Conservation (phyloP, 2,329 filamentous ascomycete species). For the Exophiala sp. region DNA sequence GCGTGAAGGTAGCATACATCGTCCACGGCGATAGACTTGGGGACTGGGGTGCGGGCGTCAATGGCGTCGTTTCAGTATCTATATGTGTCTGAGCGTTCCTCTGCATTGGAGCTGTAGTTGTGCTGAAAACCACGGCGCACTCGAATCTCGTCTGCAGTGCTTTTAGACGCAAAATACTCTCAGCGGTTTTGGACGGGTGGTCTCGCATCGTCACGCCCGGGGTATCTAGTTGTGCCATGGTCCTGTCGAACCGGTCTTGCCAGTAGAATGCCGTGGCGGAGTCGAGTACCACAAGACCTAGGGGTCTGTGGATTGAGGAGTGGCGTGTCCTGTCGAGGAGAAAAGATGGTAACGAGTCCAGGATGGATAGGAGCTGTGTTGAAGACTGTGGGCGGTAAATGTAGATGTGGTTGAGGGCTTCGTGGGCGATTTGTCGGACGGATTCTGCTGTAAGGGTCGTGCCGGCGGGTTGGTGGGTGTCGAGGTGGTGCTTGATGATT, state of each 20-base stretch:
- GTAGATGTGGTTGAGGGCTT: conserved; percentile 53
- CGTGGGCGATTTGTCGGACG: not conserved
- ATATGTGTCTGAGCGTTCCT: not conserved
- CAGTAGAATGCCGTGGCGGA: conserved; percentile 55
- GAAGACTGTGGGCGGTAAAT: conserved; percentile 56
- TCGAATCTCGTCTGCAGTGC: conserved; percentile 37
- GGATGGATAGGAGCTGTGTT: conserved; percentile 47
- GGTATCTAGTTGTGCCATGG: conserved; percentile 40
- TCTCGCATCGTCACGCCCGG: conserved; percentile 29
- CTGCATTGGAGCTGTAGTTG: conserved; percentile 16
- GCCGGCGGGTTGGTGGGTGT: not conserved
- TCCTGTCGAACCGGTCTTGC: conserved; percentile 47
- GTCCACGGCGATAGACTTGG: conserved; percentile 34
- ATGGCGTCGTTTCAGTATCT: not conserved
- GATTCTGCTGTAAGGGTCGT: not conserved
- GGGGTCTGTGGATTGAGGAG: conserved; percentile 41
- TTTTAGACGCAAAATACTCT: conserved; percentile 31
- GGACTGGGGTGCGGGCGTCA: too few relatives aligned
- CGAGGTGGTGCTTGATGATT: conserved; percentile 32
- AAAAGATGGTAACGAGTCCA: conserved; percentile 48
- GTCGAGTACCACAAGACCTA: conserved; percentile 54
- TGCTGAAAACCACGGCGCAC: conserved; percentile 39
- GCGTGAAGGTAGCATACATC: conserved; percentile 36
- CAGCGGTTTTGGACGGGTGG: conserved; percentile 1
- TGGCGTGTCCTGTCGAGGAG: conserved; percentile 41